Conservation (phyloP, 768 basidiomycete species). For the Hericium erinaceus region DNA sequence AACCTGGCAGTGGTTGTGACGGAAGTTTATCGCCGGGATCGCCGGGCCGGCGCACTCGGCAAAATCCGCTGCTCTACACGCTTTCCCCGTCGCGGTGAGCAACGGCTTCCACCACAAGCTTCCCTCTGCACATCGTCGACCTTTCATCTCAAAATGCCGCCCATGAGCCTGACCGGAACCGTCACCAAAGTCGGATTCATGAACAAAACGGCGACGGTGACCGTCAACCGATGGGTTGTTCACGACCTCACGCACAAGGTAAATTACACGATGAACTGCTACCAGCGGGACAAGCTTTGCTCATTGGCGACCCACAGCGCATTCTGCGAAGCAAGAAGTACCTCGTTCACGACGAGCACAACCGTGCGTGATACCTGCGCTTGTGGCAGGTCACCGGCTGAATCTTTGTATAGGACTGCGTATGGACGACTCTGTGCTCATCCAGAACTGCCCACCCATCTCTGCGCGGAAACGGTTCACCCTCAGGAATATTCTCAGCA, state of each 20-base stretch:
- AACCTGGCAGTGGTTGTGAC: no score
- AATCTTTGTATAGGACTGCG: constrained; percentile 41
- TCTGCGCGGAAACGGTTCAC: constrained; percentile 74
- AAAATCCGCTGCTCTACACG: no score
- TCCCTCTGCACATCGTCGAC: background rate
- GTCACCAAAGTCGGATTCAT: constrained; percentile 79
- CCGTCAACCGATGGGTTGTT: constrained; percentile 64
- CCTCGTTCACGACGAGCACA: constrained; percentile 63
- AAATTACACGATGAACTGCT: constrained; percentile 11
- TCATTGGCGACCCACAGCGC: constrained; percentile 31
- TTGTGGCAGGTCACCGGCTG: constrained; percentile 3
- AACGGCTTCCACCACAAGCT: background rate
- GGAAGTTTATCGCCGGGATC: no score
- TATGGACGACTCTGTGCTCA: constrained; percentile 60
- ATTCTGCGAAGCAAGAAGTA: constrained; percentile 72
- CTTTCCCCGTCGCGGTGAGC: no score
- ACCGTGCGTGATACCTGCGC: constrained; percentile 39
- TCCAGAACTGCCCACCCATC: constrained; percentile 75
- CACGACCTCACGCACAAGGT: constrained; percentile 76
- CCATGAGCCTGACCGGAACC: constrained; percentile 63
- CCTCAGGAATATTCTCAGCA: constrained; percentile 55
- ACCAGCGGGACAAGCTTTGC: no score
- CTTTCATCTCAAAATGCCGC: constrained; percentile 46
- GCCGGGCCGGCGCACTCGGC: no score
- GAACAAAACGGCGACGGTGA: constrained; percentile 80